Base-by-base conservation (phyloP, 2,329 filamentous ascomycete genomes). In the Aureobasidium leucospermi region DNA sequence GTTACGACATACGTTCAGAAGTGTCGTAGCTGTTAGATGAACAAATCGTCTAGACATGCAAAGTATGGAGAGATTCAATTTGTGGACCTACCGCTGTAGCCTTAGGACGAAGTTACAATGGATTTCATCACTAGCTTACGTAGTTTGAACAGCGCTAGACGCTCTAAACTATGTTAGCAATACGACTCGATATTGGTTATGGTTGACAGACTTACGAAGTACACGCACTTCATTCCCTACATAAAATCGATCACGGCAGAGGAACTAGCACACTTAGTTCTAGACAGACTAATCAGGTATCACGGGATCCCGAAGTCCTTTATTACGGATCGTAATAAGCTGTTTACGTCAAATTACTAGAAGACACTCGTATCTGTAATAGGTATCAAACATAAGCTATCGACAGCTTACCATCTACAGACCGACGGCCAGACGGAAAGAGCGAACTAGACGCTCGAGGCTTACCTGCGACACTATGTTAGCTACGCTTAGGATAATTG, bases 41-140 rank as follows among this genome's bases (percentile, higher is more conserved):
- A 58, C 11, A 58, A 58, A 8, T 47, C 13, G n/a, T 58, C 53
- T 47, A 1, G 13, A 31, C 15, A 58, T 58, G 13, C 53, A 6
- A 58, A 58, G 32, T 58, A 58, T 47, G 8, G 53, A n/a, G 19
- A 57, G 31, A 47, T 57, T 13, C 11, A 57, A 39, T 47, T 47
- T 23, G 3, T 32, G 6, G 42, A 47, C 16, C 53, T n/a, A 45
- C 52, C 13, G 19, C 19, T 38, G 19, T 11, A 58, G 53, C 53
- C 31, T 23, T 64, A 61, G 61, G 53, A 64, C 34, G 34, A 58
- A 61, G 48, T 62, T 9, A 58, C 55, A n/a, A 65, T 66, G 8
- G 62, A 68, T 53, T 67, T 68, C 36, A 69, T 68, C 53, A 63
- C 59, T 13, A 61, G 64, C 9, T 60, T 69, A 45, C 64, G 59